phyloP scores from a whole-genome alignment of 768 basidiomycete genomes.

The Auriscalpium vulgare region DNA sequence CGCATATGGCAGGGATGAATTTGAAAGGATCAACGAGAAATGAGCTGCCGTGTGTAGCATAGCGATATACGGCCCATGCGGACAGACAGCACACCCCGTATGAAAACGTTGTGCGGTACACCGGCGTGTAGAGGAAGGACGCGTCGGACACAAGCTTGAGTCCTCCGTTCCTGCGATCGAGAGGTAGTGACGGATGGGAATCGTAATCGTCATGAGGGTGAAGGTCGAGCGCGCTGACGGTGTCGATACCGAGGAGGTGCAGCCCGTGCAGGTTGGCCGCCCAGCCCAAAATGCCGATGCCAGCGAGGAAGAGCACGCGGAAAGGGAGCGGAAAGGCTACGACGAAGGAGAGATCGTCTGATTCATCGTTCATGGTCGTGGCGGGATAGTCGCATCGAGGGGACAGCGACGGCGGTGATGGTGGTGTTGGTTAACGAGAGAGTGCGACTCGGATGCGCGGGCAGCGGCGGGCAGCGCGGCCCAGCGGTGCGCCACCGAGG shows the following conservation, averaged over 20 bases:
- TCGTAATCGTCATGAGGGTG: slow-evolving; percentile 5
- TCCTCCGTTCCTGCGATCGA: slow-evolving; percentile 16
- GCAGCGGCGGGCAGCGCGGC: not conserved
- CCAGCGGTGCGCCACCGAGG: not conserved
- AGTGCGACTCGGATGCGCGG: not conserved
- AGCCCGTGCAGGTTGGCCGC: slow-evolving; percentile 89
- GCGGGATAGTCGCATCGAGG: not conserved
- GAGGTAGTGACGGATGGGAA: slow-evolving; percentile 17
- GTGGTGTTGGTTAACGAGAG: not conserved
- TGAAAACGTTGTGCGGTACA: slow-evolving; percentile 59
- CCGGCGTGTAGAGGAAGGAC: slow-evolving; percentile 40
- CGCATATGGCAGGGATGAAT: slow-evolving; percentile 65
- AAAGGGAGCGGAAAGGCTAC: slow-evolving; percentile 83
- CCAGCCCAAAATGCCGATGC: slow-evolving; percentile 83
- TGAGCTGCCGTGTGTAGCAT: slow-evolving; percentile 48
- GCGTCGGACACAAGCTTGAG: slow-evolving; percentile 32
- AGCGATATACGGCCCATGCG: slow-evolving; percentile 65
- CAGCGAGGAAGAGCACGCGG: slow-evolving; percentile 74
- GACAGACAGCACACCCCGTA: slow-evolving; percentile 55
- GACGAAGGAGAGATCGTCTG: slow-evolving; percentile 39
- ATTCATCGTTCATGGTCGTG: slow-evolving; percentile 17
- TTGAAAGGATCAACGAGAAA: slow-evolving; percentile 66
- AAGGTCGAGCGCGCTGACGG: slow-evolving; percentile 61
- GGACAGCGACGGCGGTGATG: not conserved
- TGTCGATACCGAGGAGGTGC: slow-evolving; percentile 65